Evolutionary conservation across 2,329 filamentous ascomycete species (phyloP).

Genomic region (Fusarium miscanthi): DNA sequence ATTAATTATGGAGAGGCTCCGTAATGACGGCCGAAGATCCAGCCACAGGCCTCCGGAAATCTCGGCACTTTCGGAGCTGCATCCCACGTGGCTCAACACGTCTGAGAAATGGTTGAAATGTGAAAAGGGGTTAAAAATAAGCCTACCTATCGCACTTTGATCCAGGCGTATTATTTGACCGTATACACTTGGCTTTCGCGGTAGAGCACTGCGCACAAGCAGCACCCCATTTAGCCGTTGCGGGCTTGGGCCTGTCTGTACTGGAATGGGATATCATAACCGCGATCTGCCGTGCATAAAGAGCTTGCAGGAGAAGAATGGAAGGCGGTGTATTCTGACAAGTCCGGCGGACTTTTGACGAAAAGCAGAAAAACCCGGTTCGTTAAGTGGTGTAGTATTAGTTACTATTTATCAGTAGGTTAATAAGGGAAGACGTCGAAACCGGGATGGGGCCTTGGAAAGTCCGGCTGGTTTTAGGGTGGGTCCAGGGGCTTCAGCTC

Average conservation of each 20-base stretch:
- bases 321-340: conserved; percentile 14
- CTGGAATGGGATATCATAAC: conserved; percentile 21
- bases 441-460: conserved; percentile 24
- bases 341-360: conserved; percentile 44
- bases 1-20: conserved; percentile 25
- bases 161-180: conserved; percentile 51
- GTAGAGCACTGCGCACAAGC: conserved; percentile 61
- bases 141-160: conserved; percentile 60
- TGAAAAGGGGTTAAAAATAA: not conserved
- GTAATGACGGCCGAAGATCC: conserved; percentile 16
- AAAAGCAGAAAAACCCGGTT: not conserved
- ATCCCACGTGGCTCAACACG: not conserved
- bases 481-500: conserved; percentile 12
- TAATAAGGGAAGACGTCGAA: conserved; percentile 9
- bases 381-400: not conserved
- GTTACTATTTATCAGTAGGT: not conserved
- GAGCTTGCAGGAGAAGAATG: conserved; percentile 7
- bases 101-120: not conserved
- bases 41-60: conserved; percentile 17
- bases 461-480: conserved; percentile 20
- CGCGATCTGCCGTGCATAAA: conserved; percentile 6
- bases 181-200: conserved; percentile 63
- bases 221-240: conserved; percentile 60
- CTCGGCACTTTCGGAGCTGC: conserved; percentile 4
- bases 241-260: conserved; percentile 45